Base-by-base conservation (phyloP, 139 green algal genomes). In the Volvox africanus region DNA sequence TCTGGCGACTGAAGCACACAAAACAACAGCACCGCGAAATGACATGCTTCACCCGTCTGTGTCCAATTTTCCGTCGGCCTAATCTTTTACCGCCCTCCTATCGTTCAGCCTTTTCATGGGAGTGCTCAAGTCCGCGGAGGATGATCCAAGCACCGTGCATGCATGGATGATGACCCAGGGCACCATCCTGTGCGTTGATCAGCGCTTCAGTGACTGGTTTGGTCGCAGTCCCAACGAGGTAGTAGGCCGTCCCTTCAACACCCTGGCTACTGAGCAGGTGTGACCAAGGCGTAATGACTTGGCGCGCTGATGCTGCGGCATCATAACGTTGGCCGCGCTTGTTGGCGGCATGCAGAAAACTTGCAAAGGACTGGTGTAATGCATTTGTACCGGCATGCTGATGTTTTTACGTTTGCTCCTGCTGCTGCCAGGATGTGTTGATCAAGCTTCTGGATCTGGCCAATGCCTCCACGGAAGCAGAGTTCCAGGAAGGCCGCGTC, bases 161-260 rank as follows among this genome's bases (percentile, higher is more conserved):
- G 68, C 68, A 1, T 93, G 80, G 78, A 75, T 87, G 24, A 91
- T 85, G 65, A 93, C 85, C 37, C 86, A 82, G 32, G 91, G 88
- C 37, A 87, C 61, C 37, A 83, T 93, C 35, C 73, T 93, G 37
- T 94, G 89, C 82, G 86, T 92, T 16, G 93, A 94, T 73, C 75
- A 82, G 21, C 80, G 92, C 80, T 95, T 95, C 79, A 77, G 55
- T 30, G 86, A 90, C 86, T 90, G 86, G 86, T 91, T 91, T 37
- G 87, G 87, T 61, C 73, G 75, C 44, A 71, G 62, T 22, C 77
- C 76, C 22, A 75, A 91, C 2, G 82, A 93, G 36, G 33, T 93
- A n/a, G 90, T 83, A 79, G 87, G 87, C 62, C 50, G 75, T 11
- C 78, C 87, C 35, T 80, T 91, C 77, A 91, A 82, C 62, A 91